Conservation (phyloP, 257 asterid species). For the Mentha longifolia region DNA sequence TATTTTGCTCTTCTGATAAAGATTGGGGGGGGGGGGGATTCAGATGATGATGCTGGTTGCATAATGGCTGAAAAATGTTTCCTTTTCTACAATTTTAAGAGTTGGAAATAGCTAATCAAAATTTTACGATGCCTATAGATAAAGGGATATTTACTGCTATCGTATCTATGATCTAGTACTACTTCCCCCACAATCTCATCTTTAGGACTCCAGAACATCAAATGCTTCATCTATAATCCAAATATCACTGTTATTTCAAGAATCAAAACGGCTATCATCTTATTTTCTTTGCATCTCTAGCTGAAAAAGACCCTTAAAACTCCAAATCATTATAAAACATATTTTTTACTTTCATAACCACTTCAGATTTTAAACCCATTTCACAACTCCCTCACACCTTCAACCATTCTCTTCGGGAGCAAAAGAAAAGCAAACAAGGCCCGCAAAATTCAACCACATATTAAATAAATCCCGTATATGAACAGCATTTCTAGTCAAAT, state of each 20-base stretch:
- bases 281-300: not conserved
- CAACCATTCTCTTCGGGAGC: constrained; percentile 5
- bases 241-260: not conserved
- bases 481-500: constrained; percentile 2
- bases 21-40: not conserved
- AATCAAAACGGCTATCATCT: not conserved
- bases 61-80: not conserved
- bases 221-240: not conserved
- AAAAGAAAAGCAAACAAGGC: not conserved
- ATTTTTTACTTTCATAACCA: not conserved
- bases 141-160: constrained; percentile 12
- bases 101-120: not conserved
- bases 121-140: constrained; percentile 1
- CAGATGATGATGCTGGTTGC: constrained; percentile 13
- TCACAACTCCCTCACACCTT: constrained; percentile 24
- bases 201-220: not conserved
- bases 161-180: constrained; percentile 17
- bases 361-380: constrained; percentile 22
- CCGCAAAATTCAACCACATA: not conserved
- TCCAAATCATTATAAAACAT: constrained; percentile 10
- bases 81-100: not conserved
- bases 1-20: not conserved
- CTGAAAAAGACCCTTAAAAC: constrained; percentile 20
- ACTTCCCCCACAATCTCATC: constrained; percentile 8
- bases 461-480: not conserved